Base-by-base conservation (phyloP, 495 filamentous ascomycete species). In the Geoglossum glabrum region DNA sequence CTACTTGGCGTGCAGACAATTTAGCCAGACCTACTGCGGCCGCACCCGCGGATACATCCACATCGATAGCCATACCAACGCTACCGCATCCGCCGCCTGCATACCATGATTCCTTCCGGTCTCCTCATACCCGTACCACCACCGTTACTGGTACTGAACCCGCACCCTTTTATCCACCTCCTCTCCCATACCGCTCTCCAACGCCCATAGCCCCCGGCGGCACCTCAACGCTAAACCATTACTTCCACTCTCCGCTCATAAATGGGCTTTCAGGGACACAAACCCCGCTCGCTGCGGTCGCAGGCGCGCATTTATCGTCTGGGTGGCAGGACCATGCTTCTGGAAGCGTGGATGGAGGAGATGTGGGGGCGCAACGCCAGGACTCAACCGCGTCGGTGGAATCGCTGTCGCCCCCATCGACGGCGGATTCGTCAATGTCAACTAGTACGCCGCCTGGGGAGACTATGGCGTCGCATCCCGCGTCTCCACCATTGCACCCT, bases 251-350 rank as follows among this genome's bases (percentile, higher is more conserved):
- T 1, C 85, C 87, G 26, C 79, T 95, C 27, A 80, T 82, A 0
- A 73, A 82, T 6, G 86, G 84, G 0, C 74, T 94, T 36, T 87
- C 88, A 1, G 90, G 92, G 0, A 80, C 84, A 3, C 82, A 87
- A 51, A 96, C 90, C 1, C 92, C 90, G 3, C 76, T 95, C 0
- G 85, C 86, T 1, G 87, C 86, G 7, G 86, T 90, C 6, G 86
- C 86, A n/a, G 84, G 87, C 11, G 77, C 73, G 19, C 73, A 75
- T 8, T 76, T 78, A 46, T 70, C 76, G 17, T 71, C 70, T 57
- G 70, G 70, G 33, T 81, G 78, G 76, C 68, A 71, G 10, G 54
- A 56, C 27, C 54, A 56, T 51, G 17, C 30, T 47, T 19, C 61
- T 57, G 9, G 54, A 61, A 28, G 1, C 15, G 13, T 50, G 7